Evolutionary conservation across 2,329 filamentous ascomycete species (phyloP).

Genomic region (Diaporthe ampelina): DNA sequence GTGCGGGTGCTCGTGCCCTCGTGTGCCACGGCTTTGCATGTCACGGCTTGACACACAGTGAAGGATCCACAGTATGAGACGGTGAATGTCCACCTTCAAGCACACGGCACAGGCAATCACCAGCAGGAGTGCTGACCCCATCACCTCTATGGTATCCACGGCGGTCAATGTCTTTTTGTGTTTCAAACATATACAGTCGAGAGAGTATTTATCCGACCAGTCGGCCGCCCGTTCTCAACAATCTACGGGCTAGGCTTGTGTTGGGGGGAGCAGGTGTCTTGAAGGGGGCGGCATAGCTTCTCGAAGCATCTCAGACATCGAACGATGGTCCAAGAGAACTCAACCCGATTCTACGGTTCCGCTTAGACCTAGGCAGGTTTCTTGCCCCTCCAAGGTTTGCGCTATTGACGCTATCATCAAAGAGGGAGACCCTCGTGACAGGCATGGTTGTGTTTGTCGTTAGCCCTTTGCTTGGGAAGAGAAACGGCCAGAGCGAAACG

Average conservation of each 20-base stretch:
- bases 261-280: background rate
- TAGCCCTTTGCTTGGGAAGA: background rate
- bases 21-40: slow-evolving; percentile 20
- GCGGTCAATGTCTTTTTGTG: slow-evolving; percentile 5
- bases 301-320: slow-evolving; percentile 23
- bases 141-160: background rate
- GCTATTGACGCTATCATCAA: slow-evolving; percentile 29
- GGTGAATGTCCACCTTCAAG: slow-evolving; percentile 3
- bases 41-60: slow-evolving; percentile 12
- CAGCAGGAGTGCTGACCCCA: slow-evolving; percentile 11
- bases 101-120: slow-evolving; percentile 6
- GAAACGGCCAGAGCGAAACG: slow-evolving; percentile 1
- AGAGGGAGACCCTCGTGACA: background rate
- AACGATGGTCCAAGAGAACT: slow-evolving; percentile 15
- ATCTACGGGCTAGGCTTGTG: background rate
- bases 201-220: background rate
- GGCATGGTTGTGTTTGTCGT: background rate
- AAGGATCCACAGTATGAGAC: background rate
- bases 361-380: background rate
- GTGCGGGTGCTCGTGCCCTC: slow-evolving; percentile 27
- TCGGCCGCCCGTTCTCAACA: background rate
- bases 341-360: slow-evolving; percentile 29
- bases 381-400: slow-evolving; percentile 11
- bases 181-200: slow-evolving; percentile 13
- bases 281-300: slow-evolving; percentile 14